Evolutionary conservation across 495 filamentous ascomycete species (phyloP).

Genomic region (Talaromyces wortmannii): DNA sequence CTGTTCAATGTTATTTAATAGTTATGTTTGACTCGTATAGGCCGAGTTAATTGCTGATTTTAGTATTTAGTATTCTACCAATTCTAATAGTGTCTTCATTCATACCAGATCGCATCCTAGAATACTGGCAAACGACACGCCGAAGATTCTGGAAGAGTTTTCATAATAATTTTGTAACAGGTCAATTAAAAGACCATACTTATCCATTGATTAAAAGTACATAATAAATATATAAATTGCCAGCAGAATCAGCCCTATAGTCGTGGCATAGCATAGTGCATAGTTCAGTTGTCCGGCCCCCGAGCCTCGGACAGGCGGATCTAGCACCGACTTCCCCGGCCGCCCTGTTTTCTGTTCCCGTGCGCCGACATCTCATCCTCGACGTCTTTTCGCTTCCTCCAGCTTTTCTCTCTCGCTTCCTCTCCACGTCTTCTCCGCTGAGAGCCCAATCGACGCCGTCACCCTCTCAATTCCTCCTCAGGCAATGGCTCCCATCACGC

Average conservation of each 20-base stretch:
- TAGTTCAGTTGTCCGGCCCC: not conserved
- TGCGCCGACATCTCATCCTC: conserved; percentile 17
- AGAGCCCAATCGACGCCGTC: conserved; percentile 14
- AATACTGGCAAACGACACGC: too few relatives aligned
- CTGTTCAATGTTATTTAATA: too few relatives aligned
- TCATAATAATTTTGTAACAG: too few relatives aligned
- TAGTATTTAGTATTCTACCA: too few relatives aligned
- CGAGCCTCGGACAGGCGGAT: conserved; percentile 18
- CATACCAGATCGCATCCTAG: too few relatives aligned
- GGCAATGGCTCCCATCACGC: conserved; percentile 79
- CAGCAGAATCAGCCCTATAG: not conserved
- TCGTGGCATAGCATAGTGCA: not conserved
- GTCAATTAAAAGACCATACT: too few relatives aligned
- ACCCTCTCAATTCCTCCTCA: conserved; percentile 9
- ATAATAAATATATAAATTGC: not conserved
- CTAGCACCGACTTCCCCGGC: conserved; percentile 5
- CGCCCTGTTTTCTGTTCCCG: conserved; percentile 16
- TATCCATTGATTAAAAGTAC: too few relatives aligned
- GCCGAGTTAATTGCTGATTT: too few relatives aligned
- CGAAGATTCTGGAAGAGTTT: too few relatives aligned
- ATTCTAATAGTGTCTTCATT: too few relatives aligned
- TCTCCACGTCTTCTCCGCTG: conserved; percentile 19
- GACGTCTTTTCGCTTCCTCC: conserved; percentile 22
- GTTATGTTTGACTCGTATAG: too few relatives aligned
- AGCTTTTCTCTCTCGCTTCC: conserved; percentile 12